Evolutionary conservation across 768 basidiomycete species (phyloP).

Genomic region (Russula griseocarnosa): DNA sequence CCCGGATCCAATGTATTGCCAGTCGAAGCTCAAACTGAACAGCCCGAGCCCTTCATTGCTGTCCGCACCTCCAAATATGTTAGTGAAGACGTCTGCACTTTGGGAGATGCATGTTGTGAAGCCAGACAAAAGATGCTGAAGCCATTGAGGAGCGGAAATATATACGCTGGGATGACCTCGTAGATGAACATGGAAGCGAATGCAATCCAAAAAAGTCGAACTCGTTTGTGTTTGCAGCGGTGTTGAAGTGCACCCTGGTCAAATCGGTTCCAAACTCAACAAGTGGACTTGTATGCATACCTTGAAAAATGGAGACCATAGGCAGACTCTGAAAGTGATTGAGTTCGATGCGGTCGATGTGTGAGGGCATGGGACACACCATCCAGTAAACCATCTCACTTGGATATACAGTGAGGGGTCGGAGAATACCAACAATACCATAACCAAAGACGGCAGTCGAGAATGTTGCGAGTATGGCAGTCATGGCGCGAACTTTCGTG

Average conservation of each 20-base stretch:
- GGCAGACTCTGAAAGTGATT: constrained; percentile 44
- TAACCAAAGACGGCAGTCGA: constrained; percentile 65
- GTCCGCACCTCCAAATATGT: constrained; percentile 61
- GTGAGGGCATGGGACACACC: constrained; percentile 35
- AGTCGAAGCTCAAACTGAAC: constrained; percentile 59
- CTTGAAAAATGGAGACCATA: constrained; percentile 57
- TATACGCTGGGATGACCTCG: constrained; percentile 52
- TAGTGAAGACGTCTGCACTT: constrained; percentile 50
- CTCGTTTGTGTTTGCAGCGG: constrained; percentile 44
- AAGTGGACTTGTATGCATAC: constrained; percentile 36
- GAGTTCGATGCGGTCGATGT: neutral
- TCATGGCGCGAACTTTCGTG: constrained; percentile 50
- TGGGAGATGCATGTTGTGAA: constrained; percentile 45
- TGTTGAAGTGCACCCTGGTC: constrained; percentile 50
- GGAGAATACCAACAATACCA: constrained; percentile 55
- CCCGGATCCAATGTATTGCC: constrained; percentile 57
- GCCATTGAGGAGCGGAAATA: constrained; percentile 62
- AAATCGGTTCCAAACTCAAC: constrained; percentile 19
- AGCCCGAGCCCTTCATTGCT: constrained; percentile 68
- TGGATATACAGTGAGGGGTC: constrained; percentile 56
- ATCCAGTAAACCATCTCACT: constrained; percentile 63
- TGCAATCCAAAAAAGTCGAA: constrained; percentile 50
- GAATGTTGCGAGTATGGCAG: constrained; percentile 58
- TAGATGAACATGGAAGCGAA: constrained; percentile 51
- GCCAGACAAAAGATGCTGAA: constrained; percentile 59